Evolutionary conservation across 116 monocot genomes (phyloP).

Genomic region (Iris pallida): DNA sequence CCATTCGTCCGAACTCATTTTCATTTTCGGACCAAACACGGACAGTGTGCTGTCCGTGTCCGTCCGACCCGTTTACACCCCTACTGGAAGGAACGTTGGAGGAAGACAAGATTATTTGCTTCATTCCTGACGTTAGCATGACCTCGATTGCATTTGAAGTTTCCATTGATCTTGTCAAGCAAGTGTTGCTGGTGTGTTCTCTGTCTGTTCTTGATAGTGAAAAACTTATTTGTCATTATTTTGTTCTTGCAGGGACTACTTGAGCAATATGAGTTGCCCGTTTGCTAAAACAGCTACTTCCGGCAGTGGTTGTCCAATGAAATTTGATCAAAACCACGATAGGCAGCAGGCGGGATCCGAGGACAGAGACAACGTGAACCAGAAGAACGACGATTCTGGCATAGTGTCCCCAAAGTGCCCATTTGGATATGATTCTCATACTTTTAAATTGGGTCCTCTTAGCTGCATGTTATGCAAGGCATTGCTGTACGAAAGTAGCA

Average conservation of each 20-base stretch:
- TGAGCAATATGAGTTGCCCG: slow-evolving; percentile 72
- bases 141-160: not conserved
- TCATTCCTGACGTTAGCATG: not conserved
- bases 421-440: slow-evolving; percentile 93
- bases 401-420: slow-evolving; percentile 77
- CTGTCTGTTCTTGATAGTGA: too few relatives aligned
- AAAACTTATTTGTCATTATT: not conserved
- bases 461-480: slow-evolving; percentile 90
- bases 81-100: not conserved
- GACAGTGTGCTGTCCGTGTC: too few relatives aligned
- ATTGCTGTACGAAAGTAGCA: slow-evolving; percentile 82
- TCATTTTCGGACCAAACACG: too few relatives aligned
- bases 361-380: slow-evolving; percentile 18
- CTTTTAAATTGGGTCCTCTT: slow-evolving; percentile 87
- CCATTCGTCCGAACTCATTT: too few relatives aligned
- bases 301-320: slow-evolving; percentile 54
- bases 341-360: slow-evolving; percentile 15
- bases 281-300: slow-evolving; percentile 57
- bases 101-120: not conserved
- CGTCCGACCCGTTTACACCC: too few relatives aligned
- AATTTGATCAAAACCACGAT: slow-evolving; percentile 23
- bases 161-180: slow-evolving; percentile 3
- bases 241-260: slow-evolving; percentile 13
- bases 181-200: too few relatives aligned
- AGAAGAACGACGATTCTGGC: slow-evolving; percentile 28